Conservation (phyloP, 139 green algal species). For the Zygnema cylindricum region DNA sequence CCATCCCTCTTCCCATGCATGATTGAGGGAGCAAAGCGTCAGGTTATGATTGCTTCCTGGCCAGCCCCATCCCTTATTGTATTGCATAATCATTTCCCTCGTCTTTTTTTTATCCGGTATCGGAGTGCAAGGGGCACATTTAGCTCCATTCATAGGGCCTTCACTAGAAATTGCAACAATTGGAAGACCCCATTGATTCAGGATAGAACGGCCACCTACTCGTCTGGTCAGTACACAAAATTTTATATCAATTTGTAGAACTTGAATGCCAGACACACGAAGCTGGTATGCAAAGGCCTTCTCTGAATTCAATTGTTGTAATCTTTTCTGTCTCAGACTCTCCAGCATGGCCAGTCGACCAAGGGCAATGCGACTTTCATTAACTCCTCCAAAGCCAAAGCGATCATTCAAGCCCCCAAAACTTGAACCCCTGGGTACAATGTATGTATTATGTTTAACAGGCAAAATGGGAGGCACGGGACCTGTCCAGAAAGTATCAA, state of each 20-base stretch:
- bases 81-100: neutral
- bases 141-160: constrained; percentile 20
- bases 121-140: constrained; percentile 20
- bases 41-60: neutral
- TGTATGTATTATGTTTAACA: constrained; percentile 26
- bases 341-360: constrained; percentile 18
- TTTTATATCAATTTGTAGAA: constrained; percentile 7
- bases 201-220: no score
- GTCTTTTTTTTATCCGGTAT: neutral
- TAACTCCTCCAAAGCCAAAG: constrained; percentile 23
- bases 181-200: constrained; percentile 4
- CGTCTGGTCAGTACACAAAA: constrained; percentile 48
- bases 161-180: neutral
- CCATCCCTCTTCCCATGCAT: neutral
- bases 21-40: neutral
- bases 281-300: constrained; percentile 37
- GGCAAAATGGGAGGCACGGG: neutral
- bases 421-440: constrained; percentile 30
- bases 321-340: neutral
- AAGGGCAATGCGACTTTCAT: constrained; percentile 22
- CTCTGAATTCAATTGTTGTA: constrained; percentile 47
- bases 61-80: constrained; percentile 16
- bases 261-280: neutral
- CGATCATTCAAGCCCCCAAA: constrained; percentile 55
- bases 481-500: constrained; percentile 55